Conservation (phyloP, 2,329 filamentous ascomycete species). For the Pseudovirgaria hyperparasitica region DNA sequence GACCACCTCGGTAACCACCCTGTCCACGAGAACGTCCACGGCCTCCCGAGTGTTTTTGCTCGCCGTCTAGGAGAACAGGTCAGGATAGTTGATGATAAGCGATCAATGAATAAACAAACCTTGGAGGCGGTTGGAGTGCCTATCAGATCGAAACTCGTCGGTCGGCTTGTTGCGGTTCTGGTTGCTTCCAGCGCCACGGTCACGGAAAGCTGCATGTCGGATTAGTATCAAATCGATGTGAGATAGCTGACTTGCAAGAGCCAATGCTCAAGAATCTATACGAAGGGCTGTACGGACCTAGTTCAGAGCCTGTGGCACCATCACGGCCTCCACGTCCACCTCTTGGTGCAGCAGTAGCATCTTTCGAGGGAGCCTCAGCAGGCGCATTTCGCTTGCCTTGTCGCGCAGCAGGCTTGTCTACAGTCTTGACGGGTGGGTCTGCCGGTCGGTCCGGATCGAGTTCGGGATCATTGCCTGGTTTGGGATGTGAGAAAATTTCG, state of each 20-base stretch:
- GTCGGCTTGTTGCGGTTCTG: constrained; percentile 73
- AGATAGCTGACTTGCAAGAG: background rate
- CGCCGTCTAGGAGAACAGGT: constrained; percentile 2
- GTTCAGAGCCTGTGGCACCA: constrained; percentile 64
- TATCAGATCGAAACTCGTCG: constrained; percentile 49
- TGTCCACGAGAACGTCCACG: no score
- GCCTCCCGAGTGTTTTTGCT: constrained; percentile 23
- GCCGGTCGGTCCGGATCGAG: constrained; percentile 61
- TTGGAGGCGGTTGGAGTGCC: constrained; percentile 24
- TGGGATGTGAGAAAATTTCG: constrained; percentile 12
- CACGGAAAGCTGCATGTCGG: constrained; percentile 60
- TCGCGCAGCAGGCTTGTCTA: constrained; percentile 70
- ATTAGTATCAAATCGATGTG: constrained; percentile 10
- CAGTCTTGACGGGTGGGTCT: constrained; percentile 70
- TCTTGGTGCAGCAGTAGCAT: constrained; percentile 21
- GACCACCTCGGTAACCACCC: constrained; percentile 35
- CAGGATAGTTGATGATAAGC: constrained; percentile 2
- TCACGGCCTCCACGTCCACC: constrained; percentile 31
- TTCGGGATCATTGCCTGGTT: constrained; percentile 55
- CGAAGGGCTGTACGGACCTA: constrained; percentile 51
- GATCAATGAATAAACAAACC: constrained; percentile 15
- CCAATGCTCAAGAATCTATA: constrained; percentile 1
- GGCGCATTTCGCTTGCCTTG: constrained; percentile 79
- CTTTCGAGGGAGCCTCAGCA: constrained; percentile 49
- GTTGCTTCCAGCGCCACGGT: constrained; percentile 67